Base-by-base conservation (phyloP, 2,329 filamentous ascomycete genomes). In the Exophiala lecanii-corni region DNA sequence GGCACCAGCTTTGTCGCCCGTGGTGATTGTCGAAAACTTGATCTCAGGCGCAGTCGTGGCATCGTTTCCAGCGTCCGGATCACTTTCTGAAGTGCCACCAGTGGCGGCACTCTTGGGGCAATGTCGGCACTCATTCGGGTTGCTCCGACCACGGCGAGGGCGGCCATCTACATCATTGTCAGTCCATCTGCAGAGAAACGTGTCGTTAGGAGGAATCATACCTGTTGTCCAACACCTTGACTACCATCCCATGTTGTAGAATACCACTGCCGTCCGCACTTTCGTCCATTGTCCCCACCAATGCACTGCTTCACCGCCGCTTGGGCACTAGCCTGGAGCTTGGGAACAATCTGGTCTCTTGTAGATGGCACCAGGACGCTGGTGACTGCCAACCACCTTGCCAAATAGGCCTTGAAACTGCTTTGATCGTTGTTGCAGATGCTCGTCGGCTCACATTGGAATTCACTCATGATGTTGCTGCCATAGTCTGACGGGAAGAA, bases 401-500 rank as follows among this genome's bases (percentile, higher is more conserved):
- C 73, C 13, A 86, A 68, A 45, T 82, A 81, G 28, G 82, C 82
- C 63, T 86, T 86, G 74, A 84, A 89, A 2, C 78, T 78, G 47
- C 78, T 64, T 71, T 88, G 84, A 56, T 91, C 86, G 36, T 76
- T 71, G 45, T 81, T 81, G 68, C 86, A 91, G 15, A 66, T 73
- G 16, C 62, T 59, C 2, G 58, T 64, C 2, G 71, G 65, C 54
- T 88, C 84, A 65, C 86, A 91, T 9, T 79, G 70, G 2, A 77
- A 64, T 62, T 91, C 86, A 43, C 68, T 78, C 54, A 84, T 79
- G 52, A 83, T 70, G 31, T 72, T 72, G 10, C 76, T 63, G 31
- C 58, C 62, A 21, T 61, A 61, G 18, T 64, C 43, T 32, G 58
- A 39, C 9, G 69, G 69, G 64, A 81, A 80, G 57, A 81, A 80